Evolutionary conservation across 495 filamentous ascomycete genomes (phyloP), one percentile per base, ranked within the genome.

Genomic region (Hyaloscypha hepaticicola): DNA sequence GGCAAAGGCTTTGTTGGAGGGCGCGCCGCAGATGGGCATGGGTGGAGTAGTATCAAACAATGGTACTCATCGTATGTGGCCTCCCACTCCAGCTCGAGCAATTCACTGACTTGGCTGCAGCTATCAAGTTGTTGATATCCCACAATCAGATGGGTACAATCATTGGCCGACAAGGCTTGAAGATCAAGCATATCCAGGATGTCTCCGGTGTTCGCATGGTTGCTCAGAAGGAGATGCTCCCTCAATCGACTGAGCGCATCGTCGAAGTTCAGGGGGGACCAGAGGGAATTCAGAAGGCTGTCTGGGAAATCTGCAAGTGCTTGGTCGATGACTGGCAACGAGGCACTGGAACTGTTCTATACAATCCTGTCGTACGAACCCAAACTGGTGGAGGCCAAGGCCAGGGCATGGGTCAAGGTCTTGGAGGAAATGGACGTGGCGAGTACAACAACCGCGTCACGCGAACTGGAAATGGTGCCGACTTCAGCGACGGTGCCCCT

Each of bases 71-170:
- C 92, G 95, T 99, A 87, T 82, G 94, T 85, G 8, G 12, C 22
- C 51, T 24, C 9, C 11, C 33, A 21, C 24, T 22, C 16, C 14
- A 14, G 12, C 34, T 22, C 22, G 34, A 52, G 8, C 24, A 11
- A 29, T 33, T 50, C 7, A 63, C 14, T 45, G 5, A 55, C n/a
- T n/a, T 45, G 38, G 38, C 19, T 16, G 11, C 19, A 99, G 95
- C 96, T 33, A 89, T 99, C 74, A 96, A 96, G 66, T 87, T 99
- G 11, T 87, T 99, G 69, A 99, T 99, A 73, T 98, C 96, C 22
- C 95, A 99, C 79, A 98, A 98, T 74, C 96, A 99, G 76, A 99
- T 99, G 95, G 95, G 95, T 60, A 98, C 95, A 67, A 97, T 99
- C 77, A 99, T 99, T 70, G 95, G 95, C 66, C 89, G 93, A 58